Conservation (phyloP, 495 filamentous ascomycete species). For the Penicillium riverlandense region DNA sequence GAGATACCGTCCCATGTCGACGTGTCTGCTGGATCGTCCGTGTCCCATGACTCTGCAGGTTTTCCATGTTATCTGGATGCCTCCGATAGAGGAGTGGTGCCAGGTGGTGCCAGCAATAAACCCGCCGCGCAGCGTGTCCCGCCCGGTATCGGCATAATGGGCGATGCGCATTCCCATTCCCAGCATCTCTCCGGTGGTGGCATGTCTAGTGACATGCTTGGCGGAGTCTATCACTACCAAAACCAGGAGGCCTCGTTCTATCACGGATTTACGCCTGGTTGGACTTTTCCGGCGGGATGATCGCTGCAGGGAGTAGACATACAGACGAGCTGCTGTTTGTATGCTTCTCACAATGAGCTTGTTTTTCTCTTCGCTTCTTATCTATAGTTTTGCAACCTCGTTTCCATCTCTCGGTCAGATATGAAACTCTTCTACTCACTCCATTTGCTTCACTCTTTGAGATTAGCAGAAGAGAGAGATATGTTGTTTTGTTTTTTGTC, state of each 20-base stretch:
- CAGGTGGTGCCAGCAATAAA: too few relatives aligned
- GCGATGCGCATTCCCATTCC: slow-evolving; percentile 5
- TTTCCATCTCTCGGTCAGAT: background rate
- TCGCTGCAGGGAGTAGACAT: too few relatives aligned
- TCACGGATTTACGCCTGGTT: slow-evolving; percentile 19
- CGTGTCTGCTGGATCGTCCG: slow-evolving; percentile 5
- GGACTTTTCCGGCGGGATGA: slow-evolving; percentile 25
- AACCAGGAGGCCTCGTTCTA: slow-evolving; percentile 20
- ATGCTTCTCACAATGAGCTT: background rate
- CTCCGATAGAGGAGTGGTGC: background rate
- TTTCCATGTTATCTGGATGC: slow-evolving; percentile 15
- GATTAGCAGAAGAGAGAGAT: background rate
- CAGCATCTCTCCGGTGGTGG: slow-evolving; percentile 8
- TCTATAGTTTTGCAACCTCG: slow-evolving; percentile 1
- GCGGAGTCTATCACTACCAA: slow-evolving; percentile 18
- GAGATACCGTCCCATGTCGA: slow-evolving; percentile 17
- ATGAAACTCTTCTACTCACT: background rate
- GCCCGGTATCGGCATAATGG: slow-evolving; percentile 7
- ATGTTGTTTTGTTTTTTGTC: background rate
- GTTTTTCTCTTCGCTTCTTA: slow-evolving; percentile 7
- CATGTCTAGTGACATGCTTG: slow-evolving; percentile 21
- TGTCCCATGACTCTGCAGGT: slow-evolving; percentile 6
- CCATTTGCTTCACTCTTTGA: background rate
- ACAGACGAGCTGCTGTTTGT: too few relatives aligned
- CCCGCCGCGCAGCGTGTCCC: too few relatives aligned